A percentile compares a stretch with the other conserved stretches of the same genome.
These are phyloP conservation scores for Emergomyces orientalis DNA, from an alignment of 2,329 filamentous ascomycete genomes.

Conservation along the genomic window DNA sequence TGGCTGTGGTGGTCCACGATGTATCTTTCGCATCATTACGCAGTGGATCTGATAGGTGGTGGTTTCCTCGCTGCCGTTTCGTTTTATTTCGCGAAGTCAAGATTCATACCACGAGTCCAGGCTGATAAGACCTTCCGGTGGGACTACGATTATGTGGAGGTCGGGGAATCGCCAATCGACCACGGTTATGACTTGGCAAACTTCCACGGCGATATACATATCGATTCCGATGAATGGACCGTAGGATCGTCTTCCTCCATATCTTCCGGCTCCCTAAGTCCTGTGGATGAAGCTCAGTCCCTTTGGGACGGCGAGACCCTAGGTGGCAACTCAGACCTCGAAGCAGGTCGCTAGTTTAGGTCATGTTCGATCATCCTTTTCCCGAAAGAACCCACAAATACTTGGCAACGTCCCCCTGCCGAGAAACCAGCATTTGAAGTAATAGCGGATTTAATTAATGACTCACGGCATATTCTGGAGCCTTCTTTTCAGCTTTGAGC, in stretches of 20 bases:
- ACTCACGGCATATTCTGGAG: slow-evolving; percentile 30
- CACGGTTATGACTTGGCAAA: slow-evolving; percentile 46
- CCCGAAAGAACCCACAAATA: neutral
- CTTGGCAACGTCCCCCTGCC: slow-evolving; percentile 9
- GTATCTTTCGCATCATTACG: slow-evolving; percentile 96
- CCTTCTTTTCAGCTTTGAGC: slow-evolving; percentile 29
- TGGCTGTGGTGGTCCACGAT: slow-evolving; percentile 99
- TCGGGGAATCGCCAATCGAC: slow-evolving; percentile 53
- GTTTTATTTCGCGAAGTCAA: slow-evolving; percentile 72
- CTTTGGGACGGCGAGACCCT: slow-evolving; percentile 36
- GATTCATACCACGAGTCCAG: slow-evolving; percentile 74
- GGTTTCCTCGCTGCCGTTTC: slow-evolving; percentile 66
- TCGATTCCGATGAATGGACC: slow-evolving; percentile 82
- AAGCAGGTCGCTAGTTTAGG: slow-evolving; percentile 30
- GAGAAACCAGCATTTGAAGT: slow-evolving; percentile 19
- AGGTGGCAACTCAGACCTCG: slow-evolving; percentile 31
- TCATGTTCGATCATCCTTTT: slow-evolving; percentile 1
- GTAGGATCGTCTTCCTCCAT: slow-evolving; percentile 72
- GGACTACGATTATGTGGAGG: slow-evolving; percentile 91
- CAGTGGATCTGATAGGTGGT: slow-evolving; percentile 81
- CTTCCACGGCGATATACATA: slow-evolving; percentile 47
- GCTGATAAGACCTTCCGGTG: slow-evolving; percentile 78
- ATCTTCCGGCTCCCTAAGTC: slow-evolving; percentile 55
- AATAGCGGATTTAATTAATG: slow-evolving; percentile 17
- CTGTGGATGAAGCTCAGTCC: slow-evolving; percentile 49